Base-by-base conservation (phyloP, 371 early-diverging fungal genomes). In the Mucor circinelloides region DNA sequence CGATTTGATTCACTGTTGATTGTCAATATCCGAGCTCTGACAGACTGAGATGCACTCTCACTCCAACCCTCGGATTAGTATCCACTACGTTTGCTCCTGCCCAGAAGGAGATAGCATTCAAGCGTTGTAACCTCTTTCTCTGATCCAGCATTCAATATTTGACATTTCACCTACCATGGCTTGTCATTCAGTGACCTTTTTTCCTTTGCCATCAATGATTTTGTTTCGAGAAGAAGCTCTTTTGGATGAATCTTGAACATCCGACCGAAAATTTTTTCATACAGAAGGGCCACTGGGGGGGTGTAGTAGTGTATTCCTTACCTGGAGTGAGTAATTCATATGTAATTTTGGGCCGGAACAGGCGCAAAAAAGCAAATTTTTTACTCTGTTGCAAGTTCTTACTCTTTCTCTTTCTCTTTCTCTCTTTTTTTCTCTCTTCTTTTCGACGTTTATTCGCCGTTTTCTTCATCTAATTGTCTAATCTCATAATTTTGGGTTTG, bases 391-490 rank as follows among this genome's bases (percentile, higher is more conserved):
- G 25, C 13, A 2, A 50, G 50, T 50, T 50, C 25, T 50, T 50
- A 12, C 25, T 50, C 55, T 60, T 50, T 71, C 60, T 67, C 60
- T 71, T 63, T 67, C 67, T 67, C 58, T 66, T 34, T 67, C 57
- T 62, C 48, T 56, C 31, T 64, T 63, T 60, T 71, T 64, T 71
- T 64, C 40, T 55, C 59, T 67, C 64, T 67, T 64, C 63, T 64
- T 68, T 72, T 72, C 72, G 72, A 72, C 72, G 72, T 72, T 72
- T 50, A 72, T 59, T 68, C 72, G 68, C 68, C 72, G 65, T 64
- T 72, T 68, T 72, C 65, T 67, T 63, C 50, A 50, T 19, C 19
- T 66, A 50, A 57, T 68, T 72, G 72, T 72, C 72, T 72, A 68
- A 65, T 68, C 72, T 68, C 58, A 68, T 66, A 27, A 54, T 63